Conservation (phyloP, 139 green algal species). For the Tetradesmus obliquus region DNA sequence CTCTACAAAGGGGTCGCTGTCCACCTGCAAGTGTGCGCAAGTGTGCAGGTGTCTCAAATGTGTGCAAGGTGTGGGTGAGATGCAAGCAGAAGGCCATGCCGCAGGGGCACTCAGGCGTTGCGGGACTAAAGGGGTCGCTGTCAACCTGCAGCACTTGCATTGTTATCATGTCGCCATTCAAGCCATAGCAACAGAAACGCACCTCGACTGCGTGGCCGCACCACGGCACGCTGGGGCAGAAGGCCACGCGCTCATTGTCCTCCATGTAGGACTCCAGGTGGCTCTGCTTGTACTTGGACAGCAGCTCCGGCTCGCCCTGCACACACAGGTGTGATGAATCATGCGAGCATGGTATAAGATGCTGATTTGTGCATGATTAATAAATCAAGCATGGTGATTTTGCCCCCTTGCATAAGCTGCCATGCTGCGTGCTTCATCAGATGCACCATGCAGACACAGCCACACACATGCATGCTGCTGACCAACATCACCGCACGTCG, state of each 20-base stretch:
- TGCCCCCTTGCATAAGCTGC: too few species aligned
- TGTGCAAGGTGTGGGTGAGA: too few species aligned
- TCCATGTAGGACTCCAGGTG: slow-evolving; percentile 78
- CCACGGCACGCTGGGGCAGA: slow-evolving; percentile 75
- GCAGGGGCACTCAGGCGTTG: slow-evolving; percentile 84
- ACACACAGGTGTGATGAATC: slow-evolving; percentile 45
- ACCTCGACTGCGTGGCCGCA: slow-evolving; percentile 76
- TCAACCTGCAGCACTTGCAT: slow-evolving; percentile 56
- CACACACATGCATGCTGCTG: too few species aligned
- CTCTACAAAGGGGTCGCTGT: slow-evolving; percentile 81
- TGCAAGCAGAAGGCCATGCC: slow-evolving; percentile 66
- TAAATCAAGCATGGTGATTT: too few species aligned
- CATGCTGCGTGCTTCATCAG: too few species aligned
- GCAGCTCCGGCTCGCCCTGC: slow-evolving; percentile 42
- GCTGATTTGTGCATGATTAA: background rate
- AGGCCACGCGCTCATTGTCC: slow-evolving; percentile 65
- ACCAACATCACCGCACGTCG: too few species aligned
- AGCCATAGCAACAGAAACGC: background rate
- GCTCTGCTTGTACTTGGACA: slow-evolving; percentile 71
- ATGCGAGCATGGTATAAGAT: background rate
- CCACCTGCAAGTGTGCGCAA: slow-evolving; percentile 51
- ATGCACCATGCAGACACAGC: too few species aligned
- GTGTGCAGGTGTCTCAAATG: background rate
- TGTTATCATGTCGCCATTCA: background rate
- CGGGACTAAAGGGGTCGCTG: slow-evolving; percentile 69